phyloP scores from a whole-genome alignment of 2,329 filamentous ascomycete species.

The Scedosporium boydii region DNA sequence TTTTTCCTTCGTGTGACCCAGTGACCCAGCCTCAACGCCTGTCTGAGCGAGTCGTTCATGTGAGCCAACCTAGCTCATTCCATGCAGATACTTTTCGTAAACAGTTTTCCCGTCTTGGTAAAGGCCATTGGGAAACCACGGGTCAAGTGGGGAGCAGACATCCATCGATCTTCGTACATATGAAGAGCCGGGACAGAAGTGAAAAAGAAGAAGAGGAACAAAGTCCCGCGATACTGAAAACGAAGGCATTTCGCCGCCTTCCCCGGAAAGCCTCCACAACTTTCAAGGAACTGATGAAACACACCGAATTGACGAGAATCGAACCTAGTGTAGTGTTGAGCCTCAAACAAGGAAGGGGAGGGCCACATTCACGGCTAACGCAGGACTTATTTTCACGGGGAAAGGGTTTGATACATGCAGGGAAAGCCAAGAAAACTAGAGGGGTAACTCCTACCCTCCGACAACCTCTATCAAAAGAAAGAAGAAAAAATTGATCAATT shows the following conservation, averaged over 20 bases:
- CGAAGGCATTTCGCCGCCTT: neutral
- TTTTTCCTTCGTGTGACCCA: neutral
- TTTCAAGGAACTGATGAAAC: no score
- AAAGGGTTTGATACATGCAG: neutral
- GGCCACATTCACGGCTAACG: no score
- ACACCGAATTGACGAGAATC: no score
- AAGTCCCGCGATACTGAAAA: neutral
- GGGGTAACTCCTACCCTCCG: neutral
- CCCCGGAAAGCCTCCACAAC: neutral
- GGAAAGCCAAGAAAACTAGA: neutral
- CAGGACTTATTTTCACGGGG: neutral
- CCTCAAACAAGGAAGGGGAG: no score
- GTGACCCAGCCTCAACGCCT: neutral
- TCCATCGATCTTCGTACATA: neutral
- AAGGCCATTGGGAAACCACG: neutral
- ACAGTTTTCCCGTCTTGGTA: neutral
- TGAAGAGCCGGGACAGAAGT: neutral
- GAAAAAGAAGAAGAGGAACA: neutral
- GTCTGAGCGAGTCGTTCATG: neutral
- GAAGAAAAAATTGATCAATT: slow-evolving; percentile 7
- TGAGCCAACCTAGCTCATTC: neutral
- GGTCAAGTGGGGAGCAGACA: neutral
- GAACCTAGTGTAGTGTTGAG: no score
- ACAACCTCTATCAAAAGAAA: neutral
- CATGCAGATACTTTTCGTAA: neutral